phyloP scores from a whole-genome alignment of 176 grass and related monocot genomes.

The Eragrostis nindensis region DNA sequence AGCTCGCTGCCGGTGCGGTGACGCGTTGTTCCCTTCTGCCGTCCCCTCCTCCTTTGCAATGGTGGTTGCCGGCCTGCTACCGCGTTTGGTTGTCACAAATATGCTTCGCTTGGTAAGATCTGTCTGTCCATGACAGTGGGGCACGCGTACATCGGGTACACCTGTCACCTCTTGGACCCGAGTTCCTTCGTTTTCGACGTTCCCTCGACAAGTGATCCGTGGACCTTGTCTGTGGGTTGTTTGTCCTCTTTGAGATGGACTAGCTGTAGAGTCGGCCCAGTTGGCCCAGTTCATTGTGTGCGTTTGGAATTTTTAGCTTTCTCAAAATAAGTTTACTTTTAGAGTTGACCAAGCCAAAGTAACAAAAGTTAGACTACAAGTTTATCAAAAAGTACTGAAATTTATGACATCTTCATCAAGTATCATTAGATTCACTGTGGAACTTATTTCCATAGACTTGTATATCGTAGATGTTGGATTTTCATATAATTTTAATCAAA shows the following conservation, averaged over 20 bases:
- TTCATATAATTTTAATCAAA: no score
- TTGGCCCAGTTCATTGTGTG: no score
- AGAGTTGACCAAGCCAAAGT: no score
- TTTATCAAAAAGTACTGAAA: no score
- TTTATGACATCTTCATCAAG: no score
- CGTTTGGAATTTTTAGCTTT: no score
- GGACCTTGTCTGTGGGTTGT: not conserved
- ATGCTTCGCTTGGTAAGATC: not conserved
- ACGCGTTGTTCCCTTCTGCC: not conserved
- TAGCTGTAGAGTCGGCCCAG: not conserved
- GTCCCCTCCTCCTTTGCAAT: not conserved
- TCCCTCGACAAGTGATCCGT: not conserved
- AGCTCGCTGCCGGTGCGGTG: not conserved
- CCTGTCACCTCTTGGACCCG: conserved; percentile 8
- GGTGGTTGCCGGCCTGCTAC: not conserved
- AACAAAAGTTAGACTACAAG: no score
- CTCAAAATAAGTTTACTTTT: no score
- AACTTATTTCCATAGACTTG: no score
- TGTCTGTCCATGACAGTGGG: conserved; percentile 5
- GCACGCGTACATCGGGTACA: rapidly evolving
- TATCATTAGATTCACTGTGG: no score
- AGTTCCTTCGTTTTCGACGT: not conserved
- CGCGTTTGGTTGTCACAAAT: not conserved
- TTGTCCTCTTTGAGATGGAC: not conserved
- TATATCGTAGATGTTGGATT: no score